Evolutionary conservation across 2,329 filamentous ascomycete species (phyloP).

Genomic region (Ceratocystiopsis minuta): DNA sequence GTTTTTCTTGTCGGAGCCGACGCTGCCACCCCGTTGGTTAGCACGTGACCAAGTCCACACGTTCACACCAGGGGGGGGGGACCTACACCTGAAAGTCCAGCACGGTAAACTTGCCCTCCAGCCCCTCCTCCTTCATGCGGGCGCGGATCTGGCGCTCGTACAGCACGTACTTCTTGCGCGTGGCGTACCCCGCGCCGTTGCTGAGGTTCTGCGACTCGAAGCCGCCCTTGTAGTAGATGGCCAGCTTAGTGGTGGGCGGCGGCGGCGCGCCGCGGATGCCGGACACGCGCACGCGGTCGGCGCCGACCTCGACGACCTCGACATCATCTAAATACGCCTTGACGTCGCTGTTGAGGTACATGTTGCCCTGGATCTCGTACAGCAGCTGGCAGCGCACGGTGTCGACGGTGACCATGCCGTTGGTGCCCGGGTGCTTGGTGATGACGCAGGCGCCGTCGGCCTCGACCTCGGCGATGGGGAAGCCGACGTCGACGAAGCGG

Average conservation of each 20-base stretch:
- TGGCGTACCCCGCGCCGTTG: slow-evolving; percentile 30
- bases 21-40: background rate
- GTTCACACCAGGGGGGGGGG: too few species aligned
- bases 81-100: slow-evolving; percentile 31
- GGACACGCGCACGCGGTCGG: slow-evolving; percentile 20
- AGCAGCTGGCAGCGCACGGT: slow-evolving; percentile 7
- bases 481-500: slow-evolving; percentile 17
- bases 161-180: slow-evolving; percentile 28
- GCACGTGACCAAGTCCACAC: too few species aligned
- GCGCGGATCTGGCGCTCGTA: slow-evolving; percentile 27
- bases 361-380: slow-evolving; percentile 12
- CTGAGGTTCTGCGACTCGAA: slow-evolving; percentile 26
- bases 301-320: slow-evolving; percentile 17
- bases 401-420: slow-evolving; percentile 19
- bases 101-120: slow-evolving; percentile 24
- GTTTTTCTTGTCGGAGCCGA: slow-evolving; percentile 11
- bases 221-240: slow-evolving; percentile 30
- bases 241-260: slow-evolving; percentile 32
- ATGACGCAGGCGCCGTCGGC: slow-evolving; percentile 17
- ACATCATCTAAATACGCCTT: slow-evolving; percentile 22
- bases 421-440: slow-evolving; percentile 16
- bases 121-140: slow-evolving; percentile 11
- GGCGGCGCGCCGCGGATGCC: slow-evolving; percentile 24
- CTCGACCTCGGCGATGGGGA: slow-evolving; percentile 21
- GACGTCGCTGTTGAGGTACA: slow-evolving; percentile 31